Base-by-base conservation (phyloP, 345 rosid species). In the Clarkia xantiana region DNA sequence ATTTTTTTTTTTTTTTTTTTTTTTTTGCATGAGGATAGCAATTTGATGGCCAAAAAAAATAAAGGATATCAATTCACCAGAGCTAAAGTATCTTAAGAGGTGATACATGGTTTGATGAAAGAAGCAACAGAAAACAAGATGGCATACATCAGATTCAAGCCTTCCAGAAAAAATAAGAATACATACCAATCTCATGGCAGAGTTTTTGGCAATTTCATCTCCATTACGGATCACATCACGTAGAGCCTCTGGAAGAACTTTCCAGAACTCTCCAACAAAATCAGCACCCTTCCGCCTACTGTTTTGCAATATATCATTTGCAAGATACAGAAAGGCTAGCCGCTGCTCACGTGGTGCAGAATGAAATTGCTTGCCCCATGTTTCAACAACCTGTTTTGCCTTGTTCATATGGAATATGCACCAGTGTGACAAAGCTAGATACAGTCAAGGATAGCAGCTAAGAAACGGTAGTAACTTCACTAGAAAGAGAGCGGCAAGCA, bases 211-310 rank as follows among this genome's bases (percentile, higher is more conserved):
- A 51, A 61, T 64, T 55, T 84, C 95, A 62, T 87, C 95, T 45
- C 95, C 89, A 57, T 67, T 64, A n/a, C 71, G 76, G 62, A 80
- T 70, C 14, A 84, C 78, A 65, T 82, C 83, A 54, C 81, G 84
- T 47, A 91, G 86, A 61, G 95, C 96, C 19, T 76, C 85, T 7
- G 98, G 98, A 67, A 91, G 98, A 67, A 91, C 98, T 67, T 79
- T 86, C 96, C 98, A 86, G 63, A 91, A 91, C 65, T 91, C 98
- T 47, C 84, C 95, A 22, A 91, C 98, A 80, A 84, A 91, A 61
- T 91, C 96, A 2, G 90, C 69, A 64, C 98, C 98, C 72, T 82
- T 91, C 52, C 96, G 70, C 72, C 98, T 72, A 51, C 98, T 91
- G 18, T 86, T 91, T 77, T 91, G 96, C 74, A 91, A 70, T 49